Conservation (phyloP, 495 filamentous ascomycete genomes). For the Aspergillus heteromorphus region DNA sequence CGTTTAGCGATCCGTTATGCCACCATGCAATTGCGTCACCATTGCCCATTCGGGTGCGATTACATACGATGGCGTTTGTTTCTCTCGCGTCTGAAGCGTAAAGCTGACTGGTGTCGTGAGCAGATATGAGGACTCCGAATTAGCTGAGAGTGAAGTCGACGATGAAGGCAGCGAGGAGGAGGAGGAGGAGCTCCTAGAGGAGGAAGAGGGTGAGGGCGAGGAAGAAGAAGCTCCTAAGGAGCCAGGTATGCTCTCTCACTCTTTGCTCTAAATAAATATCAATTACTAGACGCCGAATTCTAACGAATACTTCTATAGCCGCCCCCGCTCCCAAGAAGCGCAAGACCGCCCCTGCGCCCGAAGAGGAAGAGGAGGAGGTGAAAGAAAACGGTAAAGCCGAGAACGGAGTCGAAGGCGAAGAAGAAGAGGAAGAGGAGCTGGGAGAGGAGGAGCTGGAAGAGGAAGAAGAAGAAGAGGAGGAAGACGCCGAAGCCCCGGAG, state of each 20-base stretch:
- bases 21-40: not conserved
- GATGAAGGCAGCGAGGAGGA: conserved; percentile 27
- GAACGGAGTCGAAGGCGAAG: conserved; percentile 23
- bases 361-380: conserved; percentile 31
- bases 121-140: conserved; percentile 51
- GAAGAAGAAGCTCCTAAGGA: conserved; percentile 23
- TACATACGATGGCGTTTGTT: not conserved
- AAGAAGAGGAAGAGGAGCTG: conserved; percentile 26
- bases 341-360: conserved; percentile 29
- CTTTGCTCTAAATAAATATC: not conserved
- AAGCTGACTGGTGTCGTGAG: not conserved
- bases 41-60: not conserved
- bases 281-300: no score
- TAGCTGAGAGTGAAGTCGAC: conserved; percentile 39
- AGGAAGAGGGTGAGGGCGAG: conserved; percentile 25
- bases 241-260: conserved; percentile 15
- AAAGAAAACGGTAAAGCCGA: conserved; percentile 25
- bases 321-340: conserved; percentile 39
- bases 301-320: conserved; percentile 13
- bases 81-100: not conserved
- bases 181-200: conserved; percentile 37
- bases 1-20: not conserved
- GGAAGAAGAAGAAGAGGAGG: conserved; percentile 23
- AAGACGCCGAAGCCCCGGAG: conserved; percentile 22
- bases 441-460: conserved; percentile 24